Evolutionary conservation across 176 grass and related monocot species (phyloP).

Genomic region (Chrysopogon serrulatus): DNA sequence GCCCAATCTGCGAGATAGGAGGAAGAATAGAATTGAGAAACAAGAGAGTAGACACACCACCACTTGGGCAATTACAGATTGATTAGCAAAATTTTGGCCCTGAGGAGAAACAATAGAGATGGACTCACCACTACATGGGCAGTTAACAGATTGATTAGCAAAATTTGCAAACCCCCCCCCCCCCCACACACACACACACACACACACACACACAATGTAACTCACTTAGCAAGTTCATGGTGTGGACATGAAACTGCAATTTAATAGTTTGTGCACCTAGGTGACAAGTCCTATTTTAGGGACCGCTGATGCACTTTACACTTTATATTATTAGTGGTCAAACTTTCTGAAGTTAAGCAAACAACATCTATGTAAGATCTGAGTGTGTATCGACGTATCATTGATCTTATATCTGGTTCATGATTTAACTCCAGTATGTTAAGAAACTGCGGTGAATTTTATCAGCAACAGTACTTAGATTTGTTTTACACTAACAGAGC

Average conservation of each 20-base stretch:
- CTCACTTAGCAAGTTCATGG: not conserved
- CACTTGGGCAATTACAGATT: not conserved
- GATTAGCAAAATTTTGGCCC: not conserved
- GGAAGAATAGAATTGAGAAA: not conserved
- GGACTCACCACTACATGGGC: not conserved
- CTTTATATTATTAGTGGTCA: not conserved
- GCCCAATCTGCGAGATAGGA: not conserved
- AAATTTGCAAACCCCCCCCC: no score
- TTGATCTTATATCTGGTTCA: not conserved
- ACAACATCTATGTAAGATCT: not conserved
- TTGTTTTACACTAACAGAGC: constrained; percentile 9
- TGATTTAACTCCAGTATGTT: not conserved
- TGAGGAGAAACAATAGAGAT: not conserved
- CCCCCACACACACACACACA: no score
- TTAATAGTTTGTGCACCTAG: not conserved
- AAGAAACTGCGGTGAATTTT: constrained; percentile 1
- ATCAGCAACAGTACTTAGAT: not conserved
- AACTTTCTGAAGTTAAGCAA: not conserved
- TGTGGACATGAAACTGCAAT: not conserved
- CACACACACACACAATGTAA: no score
- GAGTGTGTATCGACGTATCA: not conserved
- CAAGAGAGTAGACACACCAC: not conserved
- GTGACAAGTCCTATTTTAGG: not conserved
- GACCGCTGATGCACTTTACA: not conserved
- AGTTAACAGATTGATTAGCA: not conserved